Evolutionary conservation across 2,329 filamentous ascomycete genomes (phyloP).

Genomic region (Alternaria metachromatica): DNA sequence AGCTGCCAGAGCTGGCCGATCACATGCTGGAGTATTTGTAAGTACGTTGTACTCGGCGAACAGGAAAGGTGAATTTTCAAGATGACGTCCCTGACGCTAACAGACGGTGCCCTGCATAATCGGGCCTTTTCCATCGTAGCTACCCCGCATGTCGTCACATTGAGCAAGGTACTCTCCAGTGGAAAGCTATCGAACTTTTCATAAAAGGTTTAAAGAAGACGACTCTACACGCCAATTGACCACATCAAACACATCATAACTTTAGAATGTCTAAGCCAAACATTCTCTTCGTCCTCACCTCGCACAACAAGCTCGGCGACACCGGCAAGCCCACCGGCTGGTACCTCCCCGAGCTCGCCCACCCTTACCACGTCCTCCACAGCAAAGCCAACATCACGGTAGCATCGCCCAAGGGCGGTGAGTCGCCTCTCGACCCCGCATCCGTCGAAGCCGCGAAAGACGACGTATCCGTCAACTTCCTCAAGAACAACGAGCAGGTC

Average conservation of each 20-base stretch:
- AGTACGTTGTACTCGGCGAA: background rate
- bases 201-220: background rate
- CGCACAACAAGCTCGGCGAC: slow-evolving; percentile 57
- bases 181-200: background rate
- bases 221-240: background rate
- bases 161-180: background rate
- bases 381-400: slow-evolving; percentile 48
- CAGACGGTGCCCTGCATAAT: background rate
- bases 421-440: slow-evolving; percentile 46
- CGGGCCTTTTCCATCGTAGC: slow-evolving; percentile 5
- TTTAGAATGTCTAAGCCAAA: slow-evolving; percentile 53
- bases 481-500: slow-evolving; percentile 61
- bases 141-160: slow-evolving; percentile 14
- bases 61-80: background rate
- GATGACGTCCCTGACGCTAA: background rate
- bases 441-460: slow-evolving; percentile 54
- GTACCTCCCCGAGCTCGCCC: slow-evolving; percentile 61
- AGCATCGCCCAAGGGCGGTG: slow-evolving; percentile 50
- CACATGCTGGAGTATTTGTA: background rate
- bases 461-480: slow-evolving; percentile 52
- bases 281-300: slow-evolving; percentile 75
- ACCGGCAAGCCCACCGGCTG: slow-evolving; percentile 67
- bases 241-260: background rate
- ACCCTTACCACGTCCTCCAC: slow-evolving; percentile 50
- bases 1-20: background rate